Evolutionary conservation across 352 stramenopile species (phyloP).

Genomic region (Pythium folliculosum): DNA sequence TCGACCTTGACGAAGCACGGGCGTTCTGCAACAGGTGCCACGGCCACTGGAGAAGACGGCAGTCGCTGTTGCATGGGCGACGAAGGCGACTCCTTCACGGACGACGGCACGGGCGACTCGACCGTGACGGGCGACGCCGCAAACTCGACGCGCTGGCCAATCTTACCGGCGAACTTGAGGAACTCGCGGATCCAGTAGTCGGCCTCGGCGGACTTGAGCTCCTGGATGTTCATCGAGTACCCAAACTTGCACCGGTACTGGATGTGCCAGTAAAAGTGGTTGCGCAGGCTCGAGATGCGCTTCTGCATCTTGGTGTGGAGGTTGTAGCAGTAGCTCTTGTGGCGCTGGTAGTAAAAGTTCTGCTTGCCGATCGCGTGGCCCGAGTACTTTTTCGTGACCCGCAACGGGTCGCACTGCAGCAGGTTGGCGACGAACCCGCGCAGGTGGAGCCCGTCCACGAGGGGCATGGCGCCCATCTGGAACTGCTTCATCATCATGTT

Average conservation of each 20-base stretch:
- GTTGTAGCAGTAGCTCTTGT: constrained; percentile 74
- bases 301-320: constrained; percentile 80
- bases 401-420: constrained; percentile 80
- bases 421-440: constrained; percentile 74
- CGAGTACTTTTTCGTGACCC: constrained; percentile 81
- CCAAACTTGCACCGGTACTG: constrained; percentile 73
- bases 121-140: constrained; percentile 17
- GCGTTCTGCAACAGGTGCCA: not conserved
- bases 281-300: constrained; percentile 72
- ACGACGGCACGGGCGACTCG: constrained; percentile 22
- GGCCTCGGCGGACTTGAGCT: constrained; percentile 62
- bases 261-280: constrained; percentile 86
- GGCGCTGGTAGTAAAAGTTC: constrained; percentile 66
- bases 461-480: constrained; percentile 63
- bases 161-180: constrained; percentile 61
- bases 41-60: constrained; percentile 4
- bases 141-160: constrained; percentile 60
- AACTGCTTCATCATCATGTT: constrained; percentile 87
- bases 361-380: constrained; percentile 79
- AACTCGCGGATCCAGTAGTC: constrained; percentile 78
- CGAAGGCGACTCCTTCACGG: constrained; percentile 4
- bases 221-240: constrained; percentile 57
- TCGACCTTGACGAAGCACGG: constrained; percentile 11
- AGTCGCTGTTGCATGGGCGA: not conserved
- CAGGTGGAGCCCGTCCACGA: constrained; percentile 68